phyloP scores from a whole-genome alignment of 352 stramenopile species.

The Globisporangium splendens region DNA sequence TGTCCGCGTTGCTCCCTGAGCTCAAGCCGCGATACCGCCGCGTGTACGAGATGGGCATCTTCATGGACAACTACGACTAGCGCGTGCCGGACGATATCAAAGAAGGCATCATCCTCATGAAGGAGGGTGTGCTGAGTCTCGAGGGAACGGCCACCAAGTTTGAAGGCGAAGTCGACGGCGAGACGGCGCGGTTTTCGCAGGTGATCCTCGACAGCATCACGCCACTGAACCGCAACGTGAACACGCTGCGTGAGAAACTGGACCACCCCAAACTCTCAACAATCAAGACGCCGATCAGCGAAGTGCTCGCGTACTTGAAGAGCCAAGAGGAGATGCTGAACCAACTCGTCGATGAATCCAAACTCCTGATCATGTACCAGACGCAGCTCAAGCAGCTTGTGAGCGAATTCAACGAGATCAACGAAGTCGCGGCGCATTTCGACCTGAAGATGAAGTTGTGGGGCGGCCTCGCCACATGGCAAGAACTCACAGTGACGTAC shows the following conservation, averaged over 20 bases:
- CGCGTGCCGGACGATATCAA: conserved; percentile 90
- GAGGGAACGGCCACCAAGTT: conserved; percentile 88
- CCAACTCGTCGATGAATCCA: conserved; percentile 76
- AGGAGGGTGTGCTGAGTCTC: conserved; percentile 88
- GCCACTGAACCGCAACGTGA: conserved; percentile 65
- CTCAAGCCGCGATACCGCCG: conserved; percentile 71
- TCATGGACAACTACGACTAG: conserved; percentile 93
- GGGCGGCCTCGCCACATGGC: conserved; percentile 85
- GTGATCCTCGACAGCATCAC: conserved; percentile 88
- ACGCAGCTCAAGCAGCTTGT: conserved; percentile 80
- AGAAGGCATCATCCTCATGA: conserved; percentile 92
- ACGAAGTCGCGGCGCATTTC: conserved; percentile 83
- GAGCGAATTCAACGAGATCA: conserved; percentile 89
- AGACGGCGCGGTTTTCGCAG: conserved; percentile 89
- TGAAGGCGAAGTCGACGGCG: conserved; percentile 89
- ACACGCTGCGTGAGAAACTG: conserved; percentile 76
- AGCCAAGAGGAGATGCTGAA: conserved; percentile 70
- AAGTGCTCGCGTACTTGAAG: conserved; percentile 71
- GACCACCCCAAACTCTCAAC: conserved; percentile 77
- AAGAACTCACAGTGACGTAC: conserved; percentile 69
- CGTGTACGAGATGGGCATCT: conserved; percentile 81
- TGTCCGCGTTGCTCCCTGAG: conserved; percentile 54
- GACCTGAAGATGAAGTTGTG: conserved; percentile 91
- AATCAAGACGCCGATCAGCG: conserved; percentile 67
- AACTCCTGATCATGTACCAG: conserved; percentile 87